Evolutionary conservation across 768 basidiomycete genomes (phyloP).

Genomic region (Rickenella mellea): DNA sequence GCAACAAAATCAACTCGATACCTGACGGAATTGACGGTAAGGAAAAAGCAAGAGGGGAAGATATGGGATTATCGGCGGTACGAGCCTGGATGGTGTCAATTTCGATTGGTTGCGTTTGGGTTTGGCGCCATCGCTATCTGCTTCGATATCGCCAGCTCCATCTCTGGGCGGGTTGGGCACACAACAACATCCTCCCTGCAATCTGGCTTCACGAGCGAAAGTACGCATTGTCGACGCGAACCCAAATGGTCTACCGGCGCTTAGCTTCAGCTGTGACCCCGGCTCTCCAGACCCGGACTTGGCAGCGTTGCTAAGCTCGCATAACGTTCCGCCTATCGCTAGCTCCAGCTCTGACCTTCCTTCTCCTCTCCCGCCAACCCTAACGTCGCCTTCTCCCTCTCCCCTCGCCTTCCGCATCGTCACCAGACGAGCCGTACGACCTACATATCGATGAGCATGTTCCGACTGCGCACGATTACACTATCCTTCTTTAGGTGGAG

Average conservation of each 20-base stretch:
- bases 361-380: constrained; percentile 5
- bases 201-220: too few species aligned
- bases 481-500: not conserved
- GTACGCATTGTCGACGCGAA: not conserved
- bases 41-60: not conserved
- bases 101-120: not conserved
- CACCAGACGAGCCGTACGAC: constrained; percentile 7
- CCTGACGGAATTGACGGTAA: not conserved
- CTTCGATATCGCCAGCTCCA: not conserved
- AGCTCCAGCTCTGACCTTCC: not conserved
- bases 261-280: constrained; percentile 37
- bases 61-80: not conserved
- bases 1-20: not conserved
- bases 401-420: constrained; percentile 8
- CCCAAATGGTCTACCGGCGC: not conserved
- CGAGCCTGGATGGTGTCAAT: not conserved
- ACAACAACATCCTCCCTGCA: too few species aligned
- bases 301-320: constrained; percentile 50
- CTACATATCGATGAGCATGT: not conserved
- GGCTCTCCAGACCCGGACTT: constrained; percentile 55
- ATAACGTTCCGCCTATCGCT: constrained; percentile 3
- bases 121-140: too few species aligned
- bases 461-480: not conserved
- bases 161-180: too few species aligned
- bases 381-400: constrained; percentile 10